phyloP scores from a whole-genome alignment of 441 rosid species.

The Pelargonium exstipulatum region DNA sequence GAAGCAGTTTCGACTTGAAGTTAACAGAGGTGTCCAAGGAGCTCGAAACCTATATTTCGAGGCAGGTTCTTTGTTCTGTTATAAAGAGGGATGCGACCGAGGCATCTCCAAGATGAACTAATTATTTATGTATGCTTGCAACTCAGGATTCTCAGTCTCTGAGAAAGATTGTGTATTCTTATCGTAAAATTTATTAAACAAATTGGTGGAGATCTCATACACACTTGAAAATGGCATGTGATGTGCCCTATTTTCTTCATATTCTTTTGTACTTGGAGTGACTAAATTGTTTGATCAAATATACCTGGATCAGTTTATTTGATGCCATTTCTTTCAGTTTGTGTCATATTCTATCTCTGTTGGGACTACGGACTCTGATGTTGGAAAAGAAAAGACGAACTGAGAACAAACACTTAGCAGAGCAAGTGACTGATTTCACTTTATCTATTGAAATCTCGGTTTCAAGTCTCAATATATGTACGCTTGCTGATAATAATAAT shows the following conservation, averaged over 20 bases:
- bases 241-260: neutral
- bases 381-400: too few relatives aligned
- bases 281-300: neutral
- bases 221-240: neutral
- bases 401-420: too few relatives aligned
- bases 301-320: neutral
- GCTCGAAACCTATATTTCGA: conserved; percentile 83
- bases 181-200: conserved; percentile 2
- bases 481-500: too few relatives aligned
- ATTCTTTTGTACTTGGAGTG: neutral
- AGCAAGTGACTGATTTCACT: too few relatives aligned
- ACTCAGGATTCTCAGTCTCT: conserved; percentile 42
- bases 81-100: conserved; percentile 64
- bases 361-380: too few relatives aligned
- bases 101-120: conserved; percentile 48
- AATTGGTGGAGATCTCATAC: neutral
- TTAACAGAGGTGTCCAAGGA: conserved; percentile 79
- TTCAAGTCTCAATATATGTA: too few relatives aligned
- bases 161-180: conserved; percentile 41
- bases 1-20: conserved; percentile 81
- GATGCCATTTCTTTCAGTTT: neutral
- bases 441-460: too few relatives aligned
- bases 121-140: conserved; percentile 15
- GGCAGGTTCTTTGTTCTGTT: conserved; percentile 74
- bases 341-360: too few relatives aligned